Evolutionary conservation across 73 alveolate genomes (phyloP).

Genomic region (Paramecium sexaurelia): DNA sequence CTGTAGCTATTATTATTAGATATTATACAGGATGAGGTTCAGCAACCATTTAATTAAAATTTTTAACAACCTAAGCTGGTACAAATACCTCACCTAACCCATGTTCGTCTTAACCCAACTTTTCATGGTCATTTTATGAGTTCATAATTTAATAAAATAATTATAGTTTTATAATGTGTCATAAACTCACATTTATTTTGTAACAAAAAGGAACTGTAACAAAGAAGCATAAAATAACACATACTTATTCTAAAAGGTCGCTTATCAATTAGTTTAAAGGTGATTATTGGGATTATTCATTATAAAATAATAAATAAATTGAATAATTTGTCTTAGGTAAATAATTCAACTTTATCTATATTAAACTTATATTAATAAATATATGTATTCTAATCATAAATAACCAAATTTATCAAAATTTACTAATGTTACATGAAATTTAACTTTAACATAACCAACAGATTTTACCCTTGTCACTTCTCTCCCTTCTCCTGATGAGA

Average conservation of each 20-base stretch:
- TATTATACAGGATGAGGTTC: slow-evolving; percentile 6
- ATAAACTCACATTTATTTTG: neutral
- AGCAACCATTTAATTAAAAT: slow-evolving; percentile 29
- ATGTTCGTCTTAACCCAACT: neutral
- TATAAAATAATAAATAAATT: too few relatives aligned
- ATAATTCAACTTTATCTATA: too few relatives aligned
- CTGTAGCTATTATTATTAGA: neutral
- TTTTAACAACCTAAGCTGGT: slow-evolving; percentile 1
- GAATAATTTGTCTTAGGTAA: too few relatives aligned
- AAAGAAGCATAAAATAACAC: neutral
- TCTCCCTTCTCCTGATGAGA: slow-evolving; percentile 70
- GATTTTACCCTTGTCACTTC: slow-evolving; percentile 66
- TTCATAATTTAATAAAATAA: slow-evolving; percentile 6
- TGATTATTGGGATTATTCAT: too few relatives aligned
- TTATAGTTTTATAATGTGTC: neutral
- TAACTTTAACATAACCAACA: slow-evolving; percentile 66
- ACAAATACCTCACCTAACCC: slow-evolving; percentile 25
- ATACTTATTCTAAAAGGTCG: too few relatives aligned
- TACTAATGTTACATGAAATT: slow-evolving; percentile 61
- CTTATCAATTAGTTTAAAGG: too few relatives aligned
- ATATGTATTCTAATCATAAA: slow-evolving; percentile 4
- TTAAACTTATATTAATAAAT: too few relatives aligned
- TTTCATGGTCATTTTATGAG: slow-evolving; percentile 13
- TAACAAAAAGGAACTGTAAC: neutral
- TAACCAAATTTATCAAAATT: slow-evolving; percentile 67